Conservation (phyloP, 768 basidiomycete species). For the Rhizopogon sp. region DNA sequence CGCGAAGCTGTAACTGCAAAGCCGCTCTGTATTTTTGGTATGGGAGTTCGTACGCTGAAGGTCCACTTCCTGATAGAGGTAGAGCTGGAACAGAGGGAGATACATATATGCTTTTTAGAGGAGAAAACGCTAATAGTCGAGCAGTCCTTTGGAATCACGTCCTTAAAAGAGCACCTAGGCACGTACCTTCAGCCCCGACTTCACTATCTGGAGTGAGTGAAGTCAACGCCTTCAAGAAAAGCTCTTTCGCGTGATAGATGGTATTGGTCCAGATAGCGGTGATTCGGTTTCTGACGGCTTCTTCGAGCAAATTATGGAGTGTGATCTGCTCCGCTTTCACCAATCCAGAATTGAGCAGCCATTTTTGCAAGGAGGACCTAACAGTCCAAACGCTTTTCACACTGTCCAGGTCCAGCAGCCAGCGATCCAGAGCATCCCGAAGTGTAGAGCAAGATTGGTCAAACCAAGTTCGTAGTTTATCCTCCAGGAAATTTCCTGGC, state of each 20-base stretch:
- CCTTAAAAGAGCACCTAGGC: not conserved
- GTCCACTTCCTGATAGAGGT: slow-evolving; percentile 32
- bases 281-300: slow-evolving; percentile 49
- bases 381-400: slow-evolving; percentile 71
- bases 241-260: slow-evolving; percentile 39
- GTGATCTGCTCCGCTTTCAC: slow-evolving; percentile 39
- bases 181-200: not conserved
- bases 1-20: slow-evolving; percentile 58
- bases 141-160: not conserved
- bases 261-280: slow-evolving; percentile 52
- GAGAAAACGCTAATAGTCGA: slow-evolving; percentile 39
- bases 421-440: slow-evolving; percentile 40
- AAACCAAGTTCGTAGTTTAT: slow-evolving; percentile 64
- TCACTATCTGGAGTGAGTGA: slow-evolving; percentile 1
- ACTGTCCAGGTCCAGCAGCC: slow-evolving; percentile 55
- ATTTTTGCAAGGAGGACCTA: slow-evolving; percentile 45
- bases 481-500: slow-evolving; percentile 35
- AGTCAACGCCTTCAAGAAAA: slow-evolving; percentile 40
- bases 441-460: slow-evolving; percentile 42
- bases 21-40: slow-evolving; percentile 61
- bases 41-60: slow-evolving; percentile 32
- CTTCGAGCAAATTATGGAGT: slow-evolving; percentile 46
- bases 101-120: slow-evolving; percentile 52
- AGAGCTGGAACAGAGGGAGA: slow-evolving; percentile 43
- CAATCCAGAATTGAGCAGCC: slow-evolving; percentile 41